Percentiles rank a stretch among this genome's conserved stretches.
Evolutionary conservation across 192 early-diverging fungal species (phyloP).

Genomic region (Mortierella hygrophila): DNA sequence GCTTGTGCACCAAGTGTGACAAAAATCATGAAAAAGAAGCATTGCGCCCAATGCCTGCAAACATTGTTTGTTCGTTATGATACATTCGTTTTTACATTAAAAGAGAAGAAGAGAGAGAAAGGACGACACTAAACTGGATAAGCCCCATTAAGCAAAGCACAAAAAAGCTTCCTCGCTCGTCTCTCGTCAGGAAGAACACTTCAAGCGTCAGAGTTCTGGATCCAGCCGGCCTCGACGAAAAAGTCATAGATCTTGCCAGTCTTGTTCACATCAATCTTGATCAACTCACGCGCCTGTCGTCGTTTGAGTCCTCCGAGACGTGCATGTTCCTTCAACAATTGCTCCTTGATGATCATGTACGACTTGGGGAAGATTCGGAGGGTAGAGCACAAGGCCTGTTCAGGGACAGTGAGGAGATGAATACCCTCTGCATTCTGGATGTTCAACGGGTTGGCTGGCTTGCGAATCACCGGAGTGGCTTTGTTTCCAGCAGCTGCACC

Average conservation of each 20-base stretch:
- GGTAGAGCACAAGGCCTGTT: conserved; percentile 84
- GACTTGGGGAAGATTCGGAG: conserved; percentile 89
- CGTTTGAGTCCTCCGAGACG: conserved; percentile 78
- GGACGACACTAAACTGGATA: background rate
- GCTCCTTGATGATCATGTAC: conserved; percentile 95
- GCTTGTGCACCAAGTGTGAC: background rate
- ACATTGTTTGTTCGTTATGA: background rate
- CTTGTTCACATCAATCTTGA: conserved; percentile 95
- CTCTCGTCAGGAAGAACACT: too few species aligned
- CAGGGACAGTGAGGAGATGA: conserved; percentile 84
- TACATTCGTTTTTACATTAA: conserved; percentile 10
- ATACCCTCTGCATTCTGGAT: conserved; percentile 87
- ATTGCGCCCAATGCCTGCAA: background rate
- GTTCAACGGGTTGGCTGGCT: conserved; percentile 76
- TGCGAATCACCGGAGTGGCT: conserved; percentile 35
- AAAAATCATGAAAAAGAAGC: background rate
- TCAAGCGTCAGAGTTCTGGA: conserved; percentile 66
- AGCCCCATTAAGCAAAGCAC: background rate
- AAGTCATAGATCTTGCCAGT: conserved; percentile 91
- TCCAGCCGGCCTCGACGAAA: conserved; percentile 95
- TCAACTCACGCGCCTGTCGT: conserved; percentile 83
- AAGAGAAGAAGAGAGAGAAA: background rate
- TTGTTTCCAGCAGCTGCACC: conserved; percentile 30
- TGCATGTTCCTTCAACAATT: conserved; percentile 87
- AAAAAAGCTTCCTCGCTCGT: background rate